These are phyloP conservation scores for Polyplosphaeria fusca DNA, from an alignment of 495 filamentous ascomycete species.

Conservation along the genomic window DNA sequence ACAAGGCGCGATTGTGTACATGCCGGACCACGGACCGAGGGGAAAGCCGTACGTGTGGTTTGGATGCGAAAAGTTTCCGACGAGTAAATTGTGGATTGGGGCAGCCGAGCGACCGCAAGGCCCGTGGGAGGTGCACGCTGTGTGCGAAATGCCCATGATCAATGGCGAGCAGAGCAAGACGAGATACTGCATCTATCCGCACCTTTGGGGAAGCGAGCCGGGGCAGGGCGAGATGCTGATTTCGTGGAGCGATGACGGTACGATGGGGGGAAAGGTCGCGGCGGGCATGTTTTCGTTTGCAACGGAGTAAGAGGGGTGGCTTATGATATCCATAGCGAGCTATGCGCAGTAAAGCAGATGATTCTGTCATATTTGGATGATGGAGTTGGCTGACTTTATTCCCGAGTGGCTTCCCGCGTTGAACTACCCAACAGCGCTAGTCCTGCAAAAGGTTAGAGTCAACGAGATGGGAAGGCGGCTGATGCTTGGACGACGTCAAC, in stretches of 20 bases:
- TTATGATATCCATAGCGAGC: too few species aligned
- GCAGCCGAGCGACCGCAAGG: constrained; percentile 4
- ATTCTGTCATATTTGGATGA: too few species aligned
- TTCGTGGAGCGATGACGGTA: constrained; percentile 13
- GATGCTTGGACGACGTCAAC: too few species aligned
- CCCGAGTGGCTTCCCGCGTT: too few species aligned
- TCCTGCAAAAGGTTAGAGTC: too few species aligned
- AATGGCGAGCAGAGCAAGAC: neutral
- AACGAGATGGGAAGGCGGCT: too few species aligned
- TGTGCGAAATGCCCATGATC: constrained; percentile 13
- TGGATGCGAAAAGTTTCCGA: constrained; percentile 10
- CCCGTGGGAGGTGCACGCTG: constrained; percentile 16
- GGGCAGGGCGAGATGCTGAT: constrained; percentile 7
- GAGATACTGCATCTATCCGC: constrained; percentile 15
- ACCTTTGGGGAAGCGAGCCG: constrained; percentile 2
- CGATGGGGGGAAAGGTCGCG: constrained; percentile 16
- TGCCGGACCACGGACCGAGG: constrained; percentile 1
- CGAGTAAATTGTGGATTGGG: constrained; percentile 12
- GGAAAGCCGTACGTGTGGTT: constrained; percentile 22
- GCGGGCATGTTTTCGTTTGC: neutral
- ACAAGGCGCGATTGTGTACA: constrained; percentile 14
- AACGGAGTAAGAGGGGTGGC: too few species aligned
- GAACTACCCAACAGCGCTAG: too few species aligned
- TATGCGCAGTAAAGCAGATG: too few species aligned
- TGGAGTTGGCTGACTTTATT: too few species aligned